Conservation (phyloP, 805 yeast genomes). For the Kodamaea leandrae region DNA sequence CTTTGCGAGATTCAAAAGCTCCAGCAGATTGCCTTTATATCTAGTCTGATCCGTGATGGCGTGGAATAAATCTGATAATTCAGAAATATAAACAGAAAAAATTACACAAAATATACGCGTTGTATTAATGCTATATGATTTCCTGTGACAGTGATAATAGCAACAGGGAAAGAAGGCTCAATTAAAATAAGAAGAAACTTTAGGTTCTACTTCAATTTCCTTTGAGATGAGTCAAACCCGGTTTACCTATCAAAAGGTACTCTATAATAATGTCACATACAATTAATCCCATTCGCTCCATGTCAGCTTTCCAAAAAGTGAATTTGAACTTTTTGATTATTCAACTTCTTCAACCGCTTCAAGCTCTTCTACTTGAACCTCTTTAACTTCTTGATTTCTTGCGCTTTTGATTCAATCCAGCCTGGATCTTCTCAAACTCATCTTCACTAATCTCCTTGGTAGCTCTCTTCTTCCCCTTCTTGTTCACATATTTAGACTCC, state of each 20-base stretch:
- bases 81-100: not conserved
- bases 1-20: not conserved
- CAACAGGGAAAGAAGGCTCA: too few species aligned
- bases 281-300: too few species aligned
- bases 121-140: not conserved
- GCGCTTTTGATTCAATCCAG: conserved; percentile 17
- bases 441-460: conserved; percentile 45
- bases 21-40: not conserved
- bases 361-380: not conserved
- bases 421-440: conserved; percentile 49
- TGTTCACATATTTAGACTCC: conserved; percentile 49
- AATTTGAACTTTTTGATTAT: too few species aligned
- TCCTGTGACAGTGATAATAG: too few species aligned
- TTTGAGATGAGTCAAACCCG: too few species aligned
- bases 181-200: too few species aligned
- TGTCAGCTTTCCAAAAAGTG: too few species aligned
- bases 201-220: too few species aligned
- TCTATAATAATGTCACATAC: too few species aligned
- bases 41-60: not conserved
- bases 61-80: conserved; percentile 1
- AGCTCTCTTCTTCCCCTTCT: conserved; percentile 34
- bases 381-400: conserved; percentile 3
- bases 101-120: conserved; percentile 1
- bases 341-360: not conserved
- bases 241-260: too few species aligned